phyloP scores from a whole-genome alignment of 441 rosid genomes.

The Brassica hybrid region DNA sequence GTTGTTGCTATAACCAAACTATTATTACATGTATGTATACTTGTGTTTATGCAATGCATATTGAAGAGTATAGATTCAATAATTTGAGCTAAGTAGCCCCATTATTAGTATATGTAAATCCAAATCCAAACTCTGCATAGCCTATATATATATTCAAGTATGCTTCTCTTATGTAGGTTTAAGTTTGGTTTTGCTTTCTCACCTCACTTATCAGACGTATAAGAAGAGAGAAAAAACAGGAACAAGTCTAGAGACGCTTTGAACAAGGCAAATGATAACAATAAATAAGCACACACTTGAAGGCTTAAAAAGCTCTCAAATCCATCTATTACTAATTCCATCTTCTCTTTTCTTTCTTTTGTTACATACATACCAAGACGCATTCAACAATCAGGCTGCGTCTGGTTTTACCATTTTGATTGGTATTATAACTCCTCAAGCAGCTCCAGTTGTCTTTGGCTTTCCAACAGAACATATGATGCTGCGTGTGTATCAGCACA shows the following conservation, averaged over 20 bases:
- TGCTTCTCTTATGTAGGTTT: not conserved
- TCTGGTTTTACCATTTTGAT: slow-evolving; percentile 13
- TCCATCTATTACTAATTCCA: slow-evolving; percentile 22
- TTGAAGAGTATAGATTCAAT: not conserved
- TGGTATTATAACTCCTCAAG: not conserved
- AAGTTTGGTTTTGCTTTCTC: slow-evolving; percentile 17
- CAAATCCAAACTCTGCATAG: not conserved
- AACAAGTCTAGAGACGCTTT: slow-evolving; percentile 10
- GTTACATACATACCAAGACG: slow-evolving; percentile 27
- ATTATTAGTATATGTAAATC: no score
- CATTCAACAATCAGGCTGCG: slow-evolving; percentile 9
- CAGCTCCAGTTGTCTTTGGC: slow-evolving; percentile 5
- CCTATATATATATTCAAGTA: no score
- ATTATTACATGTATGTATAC: not conserved
- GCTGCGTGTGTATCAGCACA: slow-evolving; percentile 22
- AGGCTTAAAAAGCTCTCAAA: slow-evolving; percentile 30
- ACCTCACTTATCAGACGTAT: not conserved
- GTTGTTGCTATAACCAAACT: not conserved
- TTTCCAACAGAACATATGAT: slow-evolving; percentile 13
- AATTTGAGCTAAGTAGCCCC: not conserved
- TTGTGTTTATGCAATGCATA: not conserved
- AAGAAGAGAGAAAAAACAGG: not conserved
- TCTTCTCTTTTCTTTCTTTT: not conserved
- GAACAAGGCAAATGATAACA: slow-evolving; percentile 4
- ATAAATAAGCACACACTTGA: slow-evolving; percentile 23